These are phyloP conservation scores for Platanthera guangdongensis DNA, from an alignment of 106 monocot species.

Conservation along the genomic window DNA sequence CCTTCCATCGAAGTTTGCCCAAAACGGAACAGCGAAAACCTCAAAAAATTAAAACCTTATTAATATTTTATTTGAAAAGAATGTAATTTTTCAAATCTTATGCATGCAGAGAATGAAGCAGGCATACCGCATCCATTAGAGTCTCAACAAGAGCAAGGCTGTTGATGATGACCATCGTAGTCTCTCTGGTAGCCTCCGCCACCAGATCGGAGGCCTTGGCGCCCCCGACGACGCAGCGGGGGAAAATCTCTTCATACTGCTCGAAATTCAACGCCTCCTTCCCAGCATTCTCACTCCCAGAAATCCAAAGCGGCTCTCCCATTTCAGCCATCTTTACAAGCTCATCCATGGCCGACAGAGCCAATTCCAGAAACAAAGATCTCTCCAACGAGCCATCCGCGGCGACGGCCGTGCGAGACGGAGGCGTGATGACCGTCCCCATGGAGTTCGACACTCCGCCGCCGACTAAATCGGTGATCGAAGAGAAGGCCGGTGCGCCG, in stretches of 20 bases:
- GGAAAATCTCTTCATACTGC: constrained; percentile 47
- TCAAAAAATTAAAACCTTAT: no score
- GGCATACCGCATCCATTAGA: constrained; percentile 79
- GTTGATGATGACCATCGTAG: constrained; percentile 62
- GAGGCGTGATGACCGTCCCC: constrained; percentile 9
- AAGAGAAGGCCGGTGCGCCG: constrained; percentile 13
- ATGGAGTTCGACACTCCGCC: constrained; percentile 14
- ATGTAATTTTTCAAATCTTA: neutral
- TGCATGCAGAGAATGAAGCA: constrained; percentile 2
- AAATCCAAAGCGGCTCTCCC: constrained; percentile 72
- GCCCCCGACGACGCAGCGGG: constrained; percentile 36
- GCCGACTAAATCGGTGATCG: constrained; percentile 8
- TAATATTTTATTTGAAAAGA: no score
- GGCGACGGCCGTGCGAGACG: neutral
- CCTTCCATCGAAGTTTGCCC: no score
- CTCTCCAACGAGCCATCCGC: constrained; percentile 46
- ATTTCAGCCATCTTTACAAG: constrained; percentile 78
- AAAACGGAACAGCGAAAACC: no score
- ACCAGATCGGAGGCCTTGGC: constrained; percentile 45
- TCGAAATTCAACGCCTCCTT: constrained; percentile 49
- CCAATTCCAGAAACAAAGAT: constrained; percentile 59
- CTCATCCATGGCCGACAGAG: constrained; percentile 77
- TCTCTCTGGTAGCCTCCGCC: constrained; percentile 70
- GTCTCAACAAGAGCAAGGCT: constrained; percentile 70
- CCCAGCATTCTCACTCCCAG: constrained; percentile 15